A percentile compares a stretch with the other conserved stretches of the same genome.
phyloP scores from a whole-genome alignment of 2,329 filamentous ascomycete species.

The Periglandula ipomoeae region DNA sequence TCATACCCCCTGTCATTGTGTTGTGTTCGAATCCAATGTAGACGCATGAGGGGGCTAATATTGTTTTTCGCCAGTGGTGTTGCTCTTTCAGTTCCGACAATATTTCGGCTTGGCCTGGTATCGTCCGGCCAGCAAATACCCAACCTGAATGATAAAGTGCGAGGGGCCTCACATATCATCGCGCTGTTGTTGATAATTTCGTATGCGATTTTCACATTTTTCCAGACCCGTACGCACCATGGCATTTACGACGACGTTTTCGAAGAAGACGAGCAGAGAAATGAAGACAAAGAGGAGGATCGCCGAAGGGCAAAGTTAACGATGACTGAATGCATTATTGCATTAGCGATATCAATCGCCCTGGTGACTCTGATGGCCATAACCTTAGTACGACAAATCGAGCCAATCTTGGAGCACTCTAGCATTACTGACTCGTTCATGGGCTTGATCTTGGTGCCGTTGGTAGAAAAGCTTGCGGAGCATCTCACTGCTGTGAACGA shows the following conservation, averaged over 20 bases:
- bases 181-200: not conserved
- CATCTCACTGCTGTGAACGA: constrained; percentile 79
- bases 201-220: constrained; percentile 54
- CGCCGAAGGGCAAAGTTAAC: constrained; percentile 59
- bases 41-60: constrained; percentile 21
- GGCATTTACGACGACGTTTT: constrained; percentile 68
- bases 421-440: constrained; percentile 40
- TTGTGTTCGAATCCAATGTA: not conserved
- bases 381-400: constrained; percentile 16
- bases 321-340: constrained; percentile 51
- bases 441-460: constrained; percentile 67
- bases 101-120: constrained; percentile 44
- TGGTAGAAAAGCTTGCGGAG: constrained; percentile 81
- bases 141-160: not conserved
- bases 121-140: constrained; percentile 36
- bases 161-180: not conserved
- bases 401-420: not conserved
- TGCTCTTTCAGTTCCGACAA: constrained; percentile 34
- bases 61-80: constrained; percentile 20
- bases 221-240: constrained; percentile 70
- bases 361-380: constrained; percentile 30
- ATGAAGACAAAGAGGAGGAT: constrained; percentile 55
- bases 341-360: constrained; percentile 51
- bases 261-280: constrained; percentile 58
- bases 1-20: not conserved